Conservation (phyloP, 2,329 filamentous ascomycete species). For the Grosmannia huntii region DNA sequence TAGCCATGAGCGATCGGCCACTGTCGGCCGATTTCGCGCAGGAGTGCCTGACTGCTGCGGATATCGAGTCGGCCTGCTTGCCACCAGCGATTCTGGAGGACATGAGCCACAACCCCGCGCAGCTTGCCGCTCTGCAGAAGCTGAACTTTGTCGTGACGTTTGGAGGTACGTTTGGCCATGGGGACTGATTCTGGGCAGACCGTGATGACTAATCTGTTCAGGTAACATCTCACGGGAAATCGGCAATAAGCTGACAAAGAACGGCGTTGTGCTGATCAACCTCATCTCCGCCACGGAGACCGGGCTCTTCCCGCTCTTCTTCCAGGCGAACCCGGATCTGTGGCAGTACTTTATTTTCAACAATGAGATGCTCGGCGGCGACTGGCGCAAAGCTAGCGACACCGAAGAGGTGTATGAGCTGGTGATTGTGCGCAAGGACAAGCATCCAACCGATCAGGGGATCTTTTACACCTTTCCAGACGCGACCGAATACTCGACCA, state of each 20-base stretch:
- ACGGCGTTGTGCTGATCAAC: slow-evolving; percentile 23
- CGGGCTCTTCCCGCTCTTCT: slow-evolving; percentile 16
- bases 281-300: slow-evolving; percentile 30
- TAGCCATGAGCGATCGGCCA: slow-evolving; percentile 22
- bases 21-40: slow-evolving; percentile 20
- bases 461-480: slow-evolving; percentile 29
- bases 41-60: slow-evolving; percentile 18
- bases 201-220: background rate
- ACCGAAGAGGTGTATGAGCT: slow-evolving; percentile 23
- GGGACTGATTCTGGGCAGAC: background rate
- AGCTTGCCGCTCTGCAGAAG: slow-evolving; percentile 19
- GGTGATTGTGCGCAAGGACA: slow-evolving; percentile 22
- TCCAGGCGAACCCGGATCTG: slow-evolving; percentile 19
- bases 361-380: slow-evolving; percentile 25
- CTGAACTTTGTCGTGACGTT: slow-evolving; percentile 13
- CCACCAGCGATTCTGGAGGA: slow-evolving; percentile 31
- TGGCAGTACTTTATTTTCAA: slow-evolving; percentile 33
- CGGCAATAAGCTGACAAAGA: slow-evolving; percentile 23
- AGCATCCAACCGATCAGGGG: slow-evolving; percentile 22
- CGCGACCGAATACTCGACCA: slow-evolving; percentile 26
- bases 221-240: slow-evolving; percentile 19
- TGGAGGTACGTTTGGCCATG: background rate
- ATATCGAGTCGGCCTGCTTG: slow-evolving; percentile 17
- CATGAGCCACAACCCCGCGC: slow-evolving; percentile 21
- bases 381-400: slow-evolving; percentile 21